Evolutionary conservation across 176 grass and related monocot genomes (phyloP).

Genomic region (Secale cereale): DNA sequence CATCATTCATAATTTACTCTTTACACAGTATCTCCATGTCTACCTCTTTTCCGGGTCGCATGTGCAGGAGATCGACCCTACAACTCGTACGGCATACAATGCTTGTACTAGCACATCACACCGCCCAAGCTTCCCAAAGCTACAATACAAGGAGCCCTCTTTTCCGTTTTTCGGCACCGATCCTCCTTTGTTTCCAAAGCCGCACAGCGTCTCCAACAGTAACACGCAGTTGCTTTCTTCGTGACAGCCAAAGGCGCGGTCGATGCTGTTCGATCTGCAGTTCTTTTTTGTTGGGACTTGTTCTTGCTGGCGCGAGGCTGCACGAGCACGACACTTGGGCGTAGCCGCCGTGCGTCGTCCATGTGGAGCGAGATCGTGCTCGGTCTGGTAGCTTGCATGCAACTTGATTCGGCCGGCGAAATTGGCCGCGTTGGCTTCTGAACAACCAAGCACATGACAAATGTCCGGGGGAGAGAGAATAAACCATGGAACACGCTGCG

Average conservation of each 20-base stretch:
- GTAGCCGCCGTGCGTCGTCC: background rate
- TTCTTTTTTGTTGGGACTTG: slow-evolving; percentile 3
- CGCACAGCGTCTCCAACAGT: background rate
- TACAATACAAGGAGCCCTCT: background rate
- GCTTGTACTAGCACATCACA: background rate
- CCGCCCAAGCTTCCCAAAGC: background rate
- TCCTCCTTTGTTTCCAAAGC: slow-evolving; percentile 5
- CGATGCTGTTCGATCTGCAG: background rate
- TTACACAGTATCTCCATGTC: no score
- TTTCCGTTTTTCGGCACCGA: background rate
- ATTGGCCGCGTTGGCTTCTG: background rate
- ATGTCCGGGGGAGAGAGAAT: slow-evolving; percentile 7
- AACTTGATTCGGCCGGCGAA: slow-evolving; percentile 20
- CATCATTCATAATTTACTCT: no score
- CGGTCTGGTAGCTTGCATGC: background rate
- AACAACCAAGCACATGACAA: slow-evolving; percentile 13
- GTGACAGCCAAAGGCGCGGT: background rate
- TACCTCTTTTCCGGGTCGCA: no score
- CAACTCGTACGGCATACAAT: background rate
- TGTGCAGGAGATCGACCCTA: no score
- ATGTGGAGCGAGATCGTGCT: background rate
- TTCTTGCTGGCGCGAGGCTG: background rate
- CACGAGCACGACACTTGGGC: background rate
- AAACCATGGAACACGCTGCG: background rate
- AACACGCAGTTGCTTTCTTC: background rate